Percentiles rank a stretch among this genome's conserved stretches.
phyloP scores from a whole-genome alignment of 352 stramenopile species.

The Globisporangium nunn region DNA sequence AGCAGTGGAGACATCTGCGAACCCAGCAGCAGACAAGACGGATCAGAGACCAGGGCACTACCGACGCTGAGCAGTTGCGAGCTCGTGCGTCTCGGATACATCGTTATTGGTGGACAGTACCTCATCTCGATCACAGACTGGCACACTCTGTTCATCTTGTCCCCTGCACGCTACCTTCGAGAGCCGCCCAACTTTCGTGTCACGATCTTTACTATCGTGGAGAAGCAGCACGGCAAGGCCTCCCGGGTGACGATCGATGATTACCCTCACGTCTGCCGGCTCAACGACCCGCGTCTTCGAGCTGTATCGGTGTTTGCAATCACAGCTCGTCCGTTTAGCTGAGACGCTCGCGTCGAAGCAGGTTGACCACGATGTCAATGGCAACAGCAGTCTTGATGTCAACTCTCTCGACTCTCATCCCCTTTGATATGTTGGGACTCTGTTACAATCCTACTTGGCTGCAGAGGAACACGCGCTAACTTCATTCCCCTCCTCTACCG shows the following conservation, averaged over 20 bases:
- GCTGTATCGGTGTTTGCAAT: constrained; percentile 17
- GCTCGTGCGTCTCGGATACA: constrained; percentile 13
- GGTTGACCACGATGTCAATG: too few species aligned
- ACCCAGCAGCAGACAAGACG: neutral
- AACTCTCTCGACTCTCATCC: too few species aligned
- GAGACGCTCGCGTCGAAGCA: too few species aligned
- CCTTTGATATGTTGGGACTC: too few species aligned
- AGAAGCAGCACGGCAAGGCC: neutral
- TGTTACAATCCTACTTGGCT: too few species aligned
- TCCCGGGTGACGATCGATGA: constrained; percentile 4
- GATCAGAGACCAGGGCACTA: neutral
- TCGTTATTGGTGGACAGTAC: constrained; percentile 11
- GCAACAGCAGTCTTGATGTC: too few species aligned
- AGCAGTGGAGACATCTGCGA: constrained; percentile 6
- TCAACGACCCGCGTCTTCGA: constrained; percentile 24
- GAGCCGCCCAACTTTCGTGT: constrained; percentile 23
- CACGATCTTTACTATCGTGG: constrained; percentile 18
- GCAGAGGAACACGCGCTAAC: too few species aligned
- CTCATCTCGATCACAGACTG: constrained; percentile 16
- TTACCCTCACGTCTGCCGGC: constrained; percentile 17
- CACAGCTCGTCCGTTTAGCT: constrained; percentile 8
- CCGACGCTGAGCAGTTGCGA: constrained; percentile 12
- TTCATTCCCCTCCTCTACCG: too few species aligned
- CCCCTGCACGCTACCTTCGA: constrained; percentile 8
- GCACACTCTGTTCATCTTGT: constrained; percentile 18